A percentile compares a stretch with the other conserved stretches of the same genome.
phyloP scores from a whole-genome alignment of 768 basidiomycete genomes.

The Mycena rosella region DNA sequence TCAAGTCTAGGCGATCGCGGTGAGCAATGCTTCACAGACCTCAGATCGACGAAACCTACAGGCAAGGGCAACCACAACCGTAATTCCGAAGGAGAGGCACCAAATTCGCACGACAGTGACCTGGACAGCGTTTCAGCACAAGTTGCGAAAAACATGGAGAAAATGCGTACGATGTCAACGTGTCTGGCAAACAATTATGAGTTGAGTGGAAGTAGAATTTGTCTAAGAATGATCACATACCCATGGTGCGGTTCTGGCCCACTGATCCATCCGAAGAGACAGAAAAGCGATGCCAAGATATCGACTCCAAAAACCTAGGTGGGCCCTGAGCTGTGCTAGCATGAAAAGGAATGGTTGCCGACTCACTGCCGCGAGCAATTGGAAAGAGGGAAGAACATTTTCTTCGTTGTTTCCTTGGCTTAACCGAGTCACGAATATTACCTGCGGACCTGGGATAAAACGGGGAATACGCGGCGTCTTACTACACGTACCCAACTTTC shows the following conservation, averaged over 20 bases:
- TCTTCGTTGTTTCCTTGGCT: conserved; percentile 31
- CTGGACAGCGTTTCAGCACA: conserved; percentile 1
- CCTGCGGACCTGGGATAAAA: conserved; percentile 8
- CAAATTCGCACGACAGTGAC: conserved; percentile 29
- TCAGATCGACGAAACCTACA: conserved; percentile 4
- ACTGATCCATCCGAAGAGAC: conserved; percentile 31
- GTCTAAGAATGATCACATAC: not conserved
- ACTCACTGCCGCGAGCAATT: conserved; percentile 24
- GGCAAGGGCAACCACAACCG: conserved; percentile 28
- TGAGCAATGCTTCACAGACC: not conserved
- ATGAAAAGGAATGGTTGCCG: not conserved
- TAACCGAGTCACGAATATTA: conserved; percentile 26
- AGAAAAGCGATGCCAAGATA: conserved; percentile 29
- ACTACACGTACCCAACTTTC: conserved; percentile 52
- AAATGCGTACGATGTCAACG: conserved; percentile 22
- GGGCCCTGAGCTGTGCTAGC: not conserved
- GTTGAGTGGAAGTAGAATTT: not conserved
- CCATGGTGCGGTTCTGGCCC: conserved; percentile 18
- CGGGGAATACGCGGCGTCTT: not conserved
- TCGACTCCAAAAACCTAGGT: conserved; percentile 25
- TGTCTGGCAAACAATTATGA: conserved; percentile 11
- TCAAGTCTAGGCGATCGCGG: conserved; percentile 4
- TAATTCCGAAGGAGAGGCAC: conserved; percentile 28
- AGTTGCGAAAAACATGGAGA: not conserved
- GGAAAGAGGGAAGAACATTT: conserved; percentile 26